Evolutionary conservation across 2,329 filamentous ascomycete genomes (phyloP), one percentile per base, ranked within the genome.

Genomic region (Fusarium nodosum): DNA sequence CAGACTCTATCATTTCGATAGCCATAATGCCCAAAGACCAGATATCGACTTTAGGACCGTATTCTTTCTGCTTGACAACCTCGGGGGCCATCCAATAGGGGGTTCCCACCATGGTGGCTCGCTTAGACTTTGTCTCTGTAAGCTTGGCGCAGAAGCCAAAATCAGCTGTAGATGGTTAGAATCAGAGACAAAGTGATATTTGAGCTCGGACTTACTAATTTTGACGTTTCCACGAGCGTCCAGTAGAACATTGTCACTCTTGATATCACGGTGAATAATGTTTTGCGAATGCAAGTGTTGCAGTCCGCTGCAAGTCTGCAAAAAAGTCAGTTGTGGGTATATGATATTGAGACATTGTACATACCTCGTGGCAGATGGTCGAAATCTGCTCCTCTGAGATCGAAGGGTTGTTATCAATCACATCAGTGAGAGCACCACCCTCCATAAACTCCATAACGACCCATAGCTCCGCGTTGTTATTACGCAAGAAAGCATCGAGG

Each of bases 371-470:
- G 80, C 95, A 98, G 71, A 99, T 98, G 7, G 95, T 97, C 12
- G 96, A 93, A 76, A 99, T 99, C 80, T 99, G 96, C 78, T 97
- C 93, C 80, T 99, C 96, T 7, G 92, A 93, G 74, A 99, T 97
- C 60, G 90, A 89, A 3, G 91, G 88, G 80, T 98, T 99, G 83
- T 98, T 97, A 81, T 99, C 96, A 81, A 99, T 99, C 64, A 99
- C 94, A 84, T 99, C 96, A 2, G 96, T 99, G 79, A 99, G 83
- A 66, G 96, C 93, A 82, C 96, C 96, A 75, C 96, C 96, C 82
- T 99, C 96, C 96, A 99, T 99, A 77, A 94, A 99, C 83, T 99
- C 96, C 96, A 99, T 97, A 54, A 99, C 95, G 13, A 99, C 94
- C 96, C 96, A 99, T n/a, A 99, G 87, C 79, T 99, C 96, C 56